Base-by-base conservation (phyloP, 176 grass and related monocot species). In the Paspalum notatum region DNA sequence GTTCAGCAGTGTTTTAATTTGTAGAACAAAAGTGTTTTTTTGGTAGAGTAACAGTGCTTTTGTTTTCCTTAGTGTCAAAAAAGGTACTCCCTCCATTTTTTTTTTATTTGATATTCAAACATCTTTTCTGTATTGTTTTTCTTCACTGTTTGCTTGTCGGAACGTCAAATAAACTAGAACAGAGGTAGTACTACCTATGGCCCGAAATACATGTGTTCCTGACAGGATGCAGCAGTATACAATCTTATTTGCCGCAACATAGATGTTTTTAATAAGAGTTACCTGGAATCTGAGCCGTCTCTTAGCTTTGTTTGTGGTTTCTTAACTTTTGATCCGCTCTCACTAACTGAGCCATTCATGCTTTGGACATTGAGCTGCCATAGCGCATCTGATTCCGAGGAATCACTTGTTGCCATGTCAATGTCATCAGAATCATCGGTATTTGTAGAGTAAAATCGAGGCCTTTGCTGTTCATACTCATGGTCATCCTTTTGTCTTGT, bases 321-420 rank as follows among this genome's bases (percentile, higher is more conserved):
- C 82, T 95, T 99, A 70, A 99, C 84, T 82, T 91, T 99, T 43
- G 93, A 91, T 15, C 87, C 87, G 20, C 41, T 75, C 42, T 93
- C 86, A 58, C 78, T 89, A 73, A 73, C 75, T 26, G 72, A 81
- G 61, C 44, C 83, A 84, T 67, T 91, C 22, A 93, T 84, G 84
- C 82, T 99, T 85, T 90, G 89, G 53, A 86, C 59, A 88, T 87
- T 95, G 83, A 93, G 94, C 68, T 93, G 96, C 96, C 96, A 99
- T 24, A 91, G 85, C 74, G 87, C 88, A 65, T 99, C 96, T 82
- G 93, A 91, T 93, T 99, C 96, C 48, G 96, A 99, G 65, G 96
- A 99, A 91, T 99, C 96, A 75, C 96, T 99, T 37, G 96, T 99
- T 69, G 93, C 96, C 80, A 99, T 85, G 75, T 98, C 96, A 74